Base-by-base conservation (phyloP, 2,329 filamentous ascomycete species). In the Dactylellina parvicollis region DNA sequence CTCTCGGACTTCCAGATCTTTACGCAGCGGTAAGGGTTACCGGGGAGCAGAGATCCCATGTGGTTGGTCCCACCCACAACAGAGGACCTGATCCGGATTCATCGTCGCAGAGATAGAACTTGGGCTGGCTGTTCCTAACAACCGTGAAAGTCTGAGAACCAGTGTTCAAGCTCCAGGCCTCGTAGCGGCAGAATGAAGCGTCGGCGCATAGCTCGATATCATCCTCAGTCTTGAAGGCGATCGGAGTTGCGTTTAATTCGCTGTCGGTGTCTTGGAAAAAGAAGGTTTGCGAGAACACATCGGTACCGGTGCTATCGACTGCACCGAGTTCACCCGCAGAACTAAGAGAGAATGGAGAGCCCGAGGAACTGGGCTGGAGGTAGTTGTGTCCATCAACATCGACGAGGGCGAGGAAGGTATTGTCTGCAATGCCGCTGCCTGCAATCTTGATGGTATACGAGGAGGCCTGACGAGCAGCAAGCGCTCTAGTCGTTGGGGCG, bases 331-430 rank as follows among this genome's bases (percentile, higher is more conserved):
- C 40, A 12, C 30, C 34, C 16, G 44, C 4, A 46, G 79, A 64
- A 4, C 77, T 76, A 18, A 80, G 77, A 20, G 79, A 78, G 52
- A 80, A 59, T 56, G 79, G 79, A 30, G 61, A 40, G 52, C 81
- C 69, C 14, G 75, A 66, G 42, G 77, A 75, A 36, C 80, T 80
- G 3, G 80, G 74, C 2, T 75, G 46, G 24, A 79, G 65, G 4
- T 57, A 59, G 32, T 50, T 50, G 38, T 40, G 32, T 36, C 49
- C 52, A 16, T 47, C 50, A 42, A 57, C 22, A 12, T 69, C 54
- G n/a, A 32, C 42, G 18, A 69, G 7, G 10, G 56, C 22, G 14
- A 57, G 50, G 42, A 38, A 56, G 16, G 61, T 46, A 22, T 38
- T 50, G 4, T 26, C 22, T n/a, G 61, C 4, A 22, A 66, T 57